A percentile compares a stretch with the other conserved stretches of the same genome.
Conservation (phyloP, 768 basidiomycete species). For the Podaxis mareebaensis region DNA sequence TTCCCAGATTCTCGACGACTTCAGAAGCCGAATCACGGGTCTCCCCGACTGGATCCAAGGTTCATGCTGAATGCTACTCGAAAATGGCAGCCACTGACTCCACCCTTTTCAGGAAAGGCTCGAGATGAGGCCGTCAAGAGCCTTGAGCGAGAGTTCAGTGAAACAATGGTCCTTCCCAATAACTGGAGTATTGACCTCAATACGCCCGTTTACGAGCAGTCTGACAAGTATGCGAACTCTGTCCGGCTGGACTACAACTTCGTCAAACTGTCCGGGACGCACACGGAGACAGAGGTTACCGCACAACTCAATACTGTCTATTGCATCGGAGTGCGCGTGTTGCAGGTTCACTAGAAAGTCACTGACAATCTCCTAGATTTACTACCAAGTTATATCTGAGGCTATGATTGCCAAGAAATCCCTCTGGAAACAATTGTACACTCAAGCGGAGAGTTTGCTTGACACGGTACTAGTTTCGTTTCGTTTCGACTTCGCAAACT, state of each 20-base stretch:
- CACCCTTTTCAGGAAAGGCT: background rate
- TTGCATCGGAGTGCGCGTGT: background rate
- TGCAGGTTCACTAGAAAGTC: background rate
- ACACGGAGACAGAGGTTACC: background rate
- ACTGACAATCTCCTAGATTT: background rate
- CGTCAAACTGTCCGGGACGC: background rate
- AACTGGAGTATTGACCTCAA: background rate
- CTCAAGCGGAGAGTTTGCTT: background rate
- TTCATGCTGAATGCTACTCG: background rate
- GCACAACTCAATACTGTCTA: background rate
- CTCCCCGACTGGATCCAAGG: background rate
- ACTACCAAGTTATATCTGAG: background rate
- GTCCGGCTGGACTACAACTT: background rate
- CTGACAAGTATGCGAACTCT: background rate
- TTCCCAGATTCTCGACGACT: background rate
- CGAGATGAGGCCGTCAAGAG: background rate
- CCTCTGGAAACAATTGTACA: background rate
- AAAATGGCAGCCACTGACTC: background rate
- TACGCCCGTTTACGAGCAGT: background rate
- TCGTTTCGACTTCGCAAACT: no score
- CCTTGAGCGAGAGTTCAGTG: background rate
- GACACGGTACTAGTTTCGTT: background rate
- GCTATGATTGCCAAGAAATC: background rate
- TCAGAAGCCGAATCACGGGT: background rate
- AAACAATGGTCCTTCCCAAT: background rate